Conservation (phyloP, 192 early-diverging fungal genomes). For the Coemansia sp. region DNA sequence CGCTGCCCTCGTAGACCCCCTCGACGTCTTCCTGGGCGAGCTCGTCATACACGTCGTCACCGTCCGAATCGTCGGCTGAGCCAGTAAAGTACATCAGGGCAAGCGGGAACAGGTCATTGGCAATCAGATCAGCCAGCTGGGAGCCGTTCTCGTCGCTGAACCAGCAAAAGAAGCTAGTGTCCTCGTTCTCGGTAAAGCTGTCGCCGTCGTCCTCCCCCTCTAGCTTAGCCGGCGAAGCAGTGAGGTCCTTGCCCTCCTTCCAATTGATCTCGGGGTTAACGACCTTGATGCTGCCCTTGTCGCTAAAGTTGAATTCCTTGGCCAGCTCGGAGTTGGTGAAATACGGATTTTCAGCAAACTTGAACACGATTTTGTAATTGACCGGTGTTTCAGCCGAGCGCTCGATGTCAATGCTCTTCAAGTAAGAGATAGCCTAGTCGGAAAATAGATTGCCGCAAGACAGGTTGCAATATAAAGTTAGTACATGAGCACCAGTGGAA, state of each 20-base stretch:
- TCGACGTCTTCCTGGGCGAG: conserved; percentile 28
- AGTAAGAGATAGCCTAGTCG: conserved; percentile 71
- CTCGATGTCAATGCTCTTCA: conserved; percentile 76
- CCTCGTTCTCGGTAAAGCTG: conserved; percentile 47
- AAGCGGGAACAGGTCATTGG: conserved; percentile 63
- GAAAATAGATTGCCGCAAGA: not conserved
- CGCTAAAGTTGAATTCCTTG: conserved; percentile 64
- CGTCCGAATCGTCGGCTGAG: conserved; percentile 57
- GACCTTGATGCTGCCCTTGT: conserved; percentile 61
- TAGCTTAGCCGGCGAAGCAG: conserved; percentile 30
- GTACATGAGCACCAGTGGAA: not conserved
- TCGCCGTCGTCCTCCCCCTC: conserved; percentile 52
- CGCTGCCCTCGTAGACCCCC: conserved; percentile 18
- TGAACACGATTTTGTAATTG: conserved; percentile 61
- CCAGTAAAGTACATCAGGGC: conserved; percentile 96
- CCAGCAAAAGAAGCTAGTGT: conserved; percentile 57
- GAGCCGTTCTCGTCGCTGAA: conserved; percentile 55
- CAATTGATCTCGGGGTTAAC: conserved; percentile 60
- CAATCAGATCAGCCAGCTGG: conserved; percentile 48
- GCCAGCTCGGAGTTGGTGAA: conserved; percentile 59
- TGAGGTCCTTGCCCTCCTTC: conserved; percentile 64
- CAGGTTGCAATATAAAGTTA: not conserved
- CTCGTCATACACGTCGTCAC: conserved; percentile 68
- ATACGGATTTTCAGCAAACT: conserved; percentile 61
- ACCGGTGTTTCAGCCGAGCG: conserved; percentile 51